Evolutionary conservation across 306 rosid genomes (phyloP).

Genomic region (Bauhinia variegata): DNA sequence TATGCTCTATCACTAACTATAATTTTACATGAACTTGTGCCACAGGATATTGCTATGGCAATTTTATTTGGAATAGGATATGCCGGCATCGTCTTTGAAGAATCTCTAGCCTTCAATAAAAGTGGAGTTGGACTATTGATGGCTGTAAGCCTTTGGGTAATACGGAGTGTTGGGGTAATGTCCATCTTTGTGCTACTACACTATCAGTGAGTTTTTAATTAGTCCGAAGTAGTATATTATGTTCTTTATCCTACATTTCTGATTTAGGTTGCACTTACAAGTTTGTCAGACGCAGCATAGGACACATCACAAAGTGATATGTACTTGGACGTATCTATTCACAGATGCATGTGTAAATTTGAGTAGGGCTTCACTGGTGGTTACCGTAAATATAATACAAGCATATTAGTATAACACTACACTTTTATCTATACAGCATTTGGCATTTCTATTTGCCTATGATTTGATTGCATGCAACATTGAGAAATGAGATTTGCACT

Average conservation of each 20-base stretch:
- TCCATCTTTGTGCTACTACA: conserved; percentile 12
- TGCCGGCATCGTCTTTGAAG: conserved; percentile 96
- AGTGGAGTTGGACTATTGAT: conserved; percentile 94
- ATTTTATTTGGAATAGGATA: conserved; percentile 88
- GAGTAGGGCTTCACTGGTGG: background rate
- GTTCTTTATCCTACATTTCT: conserved; percentile 14
- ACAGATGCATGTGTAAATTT: background rate
- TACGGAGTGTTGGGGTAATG: conserved; percentile 91
- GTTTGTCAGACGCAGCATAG: conserved; percentile 18
- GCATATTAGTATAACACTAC: too few species aligned
- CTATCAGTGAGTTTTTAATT: conserved; percentile 24
- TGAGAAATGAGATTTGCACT: background rate
- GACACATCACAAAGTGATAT: conserved; percentile 17
- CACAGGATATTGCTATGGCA: conserved; percentile 92
- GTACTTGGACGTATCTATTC: conserved; percentile 12
- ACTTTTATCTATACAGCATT: background rate
- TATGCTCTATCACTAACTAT: conserved; percentile 23
- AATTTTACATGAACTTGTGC: conserved; percentile 23
- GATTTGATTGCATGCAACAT: background rate
- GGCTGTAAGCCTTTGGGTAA: conserved; percentile 95
- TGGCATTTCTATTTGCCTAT: background rate
- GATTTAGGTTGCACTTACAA: conserved; percentile 12
- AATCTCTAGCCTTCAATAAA: conserved; percentile 91
- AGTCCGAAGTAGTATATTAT: background rate
- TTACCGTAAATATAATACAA: too few species aligned